Conservation (phyloP, 768 basidiomycete genomes). For the Tylopilus vinaceipallidus region DNA sequence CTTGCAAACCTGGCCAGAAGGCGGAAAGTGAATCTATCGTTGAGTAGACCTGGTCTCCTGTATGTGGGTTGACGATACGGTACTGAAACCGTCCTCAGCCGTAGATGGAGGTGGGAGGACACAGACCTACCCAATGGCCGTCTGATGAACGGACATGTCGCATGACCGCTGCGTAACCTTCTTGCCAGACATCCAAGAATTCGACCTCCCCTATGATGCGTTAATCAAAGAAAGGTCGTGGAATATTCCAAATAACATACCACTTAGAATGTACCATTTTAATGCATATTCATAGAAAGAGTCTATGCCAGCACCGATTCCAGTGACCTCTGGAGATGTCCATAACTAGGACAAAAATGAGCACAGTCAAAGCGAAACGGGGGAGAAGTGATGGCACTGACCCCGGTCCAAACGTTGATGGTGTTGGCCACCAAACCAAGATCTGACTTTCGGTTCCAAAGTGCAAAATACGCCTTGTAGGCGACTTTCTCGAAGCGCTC, state of each 20-base stretch:
- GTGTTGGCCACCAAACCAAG: conserved; percentile 88
- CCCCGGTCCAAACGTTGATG: conserved; percentile 81
- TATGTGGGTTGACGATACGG: conserved; percentile 78
- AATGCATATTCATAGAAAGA: conserved; percentile 94
- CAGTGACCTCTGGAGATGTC: conserved; percentile 71
- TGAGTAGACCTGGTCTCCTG: conserved; percentile 68
- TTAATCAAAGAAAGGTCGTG: not conserved
- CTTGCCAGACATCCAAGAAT: conserved; percentile 83
- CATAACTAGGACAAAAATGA: conserved; percentile 45
- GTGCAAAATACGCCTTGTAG: conserved; percentile 83
- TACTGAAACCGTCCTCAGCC: conserved; percentile 49
- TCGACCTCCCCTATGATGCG: conserved; percentile 60
- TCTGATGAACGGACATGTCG: conserved; percentile 77
- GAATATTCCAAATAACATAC: conserved; percentile 35
- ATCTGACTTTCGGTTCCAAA: conserved; percentile 89
- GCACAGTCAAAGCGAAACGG: not conserved
- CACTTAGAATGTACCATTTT: conserved; percentile 89
- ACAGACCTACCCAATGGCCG: conserved; percentile 73
- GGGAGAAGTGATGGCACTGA: conserved; percentile 36
- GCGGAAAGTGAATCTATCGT: conserved; percentile 95
- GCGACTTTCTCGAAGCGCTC: conserved; percentile 88
- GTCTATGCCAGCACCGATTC: conserved; percentile 93
- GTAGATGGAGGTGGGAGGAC: not conserved
- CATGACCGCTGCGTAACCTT: conserved; percentile 83
- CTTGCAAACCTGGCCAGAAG: conserved; percentile 97